phyloP scores from a whole-genome alignment of 305 asterid species.

The Striga hermonthica region DNA sequence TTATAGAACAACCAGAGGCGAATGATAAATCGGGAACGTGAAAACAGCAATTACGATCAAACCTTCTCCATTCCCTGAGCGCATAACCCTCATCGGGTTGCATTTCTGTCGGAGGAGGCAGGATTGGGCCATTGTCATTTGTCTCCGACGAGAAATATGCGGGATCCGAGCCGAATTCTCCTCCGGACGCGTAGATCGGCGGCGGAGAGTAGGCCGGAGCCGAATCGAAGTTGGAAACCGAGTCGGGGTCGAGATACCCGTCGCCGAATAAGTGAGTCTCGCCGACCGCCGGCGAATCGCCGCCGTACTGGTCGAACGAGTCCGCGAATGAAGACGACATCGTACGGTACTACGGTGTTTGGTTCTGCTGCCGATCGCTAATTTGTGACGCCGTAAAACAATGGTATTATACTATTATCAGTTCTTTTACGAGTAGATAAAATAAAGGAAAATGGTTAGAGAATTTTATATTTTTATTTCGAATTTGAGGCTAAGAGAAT shows the following conservation, averaged over 20 bases:
- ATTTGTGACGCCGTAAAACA: too few relatives aligned
- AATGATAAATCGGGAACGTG: conserved; percentile 10
- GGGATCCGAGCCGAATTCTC: conserved; percentile 42
- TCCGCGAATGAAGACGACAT: conserved; percentile 56
- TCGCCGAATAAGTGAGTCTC: conserved; percentile 39
- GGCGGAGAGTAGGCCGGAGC: conserved; percentile 35
- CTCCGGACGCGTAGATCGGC: conserved; percentile 45
- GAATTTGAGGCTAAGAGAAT: too few relatives aligned
- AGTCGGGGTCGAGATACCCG: conserved; percentile 37
- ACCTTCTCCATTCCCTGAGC: conserved; percentile 87
- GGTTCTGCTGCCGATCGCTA: conserved; percentile 18
- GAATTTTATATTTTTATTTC: too few relatives aligned
- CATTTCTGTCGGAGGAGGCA: conserved; percentile 53
- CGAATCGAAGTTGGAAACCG: conserved; percentile 44
- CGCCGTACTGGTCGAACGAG: conserved; percentile 40
- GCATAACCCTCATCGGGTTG: conserved; percentile 55
- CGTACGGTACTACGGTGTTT: conserved; percentile 19
- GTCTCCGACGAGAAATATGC: conserved; percentile 38
- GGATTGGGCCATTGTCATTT: conserved; percentile 40
- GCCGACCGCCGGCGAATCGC: conserved; percentile 36
- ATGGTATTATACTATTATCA: too few relatives aligned
- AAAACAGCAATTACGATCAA: conserved; percentile 9
- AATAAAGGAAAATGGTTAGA: too few relatives aligned
- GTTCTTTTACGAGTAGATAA: too few relatives aligned
- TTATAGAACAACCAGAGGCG: conserved; percentile 2